Conservation (phyloP, 2,329 filamentous ascomycete species). For the Metarhizium humberi region DNA sequence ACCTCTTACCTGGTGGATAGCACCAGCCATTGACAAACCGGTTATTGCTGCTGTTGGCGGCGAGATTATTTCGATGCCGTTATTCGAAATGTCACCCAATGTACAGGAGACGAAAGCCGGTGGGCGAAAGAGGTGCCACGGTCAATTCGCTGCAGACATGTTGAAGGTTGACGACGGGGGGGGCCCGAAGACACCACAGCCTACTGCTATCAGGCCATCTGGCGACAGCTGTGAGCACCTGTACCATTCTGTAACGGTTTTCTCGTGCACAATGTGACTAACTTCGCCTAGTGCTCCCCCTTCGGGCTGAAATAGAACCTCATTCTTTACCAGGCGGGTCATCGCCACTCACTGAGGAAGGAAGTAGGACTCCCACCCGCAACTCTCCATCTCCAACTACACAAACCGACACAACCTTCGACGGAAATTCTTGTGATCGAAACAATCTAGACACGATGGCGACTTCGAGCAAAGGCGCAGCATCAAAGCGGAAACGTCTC, state of each 20-base stretch:
- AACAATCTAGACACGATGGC: slow-evolving; percentile 10
- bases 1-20: background rate
- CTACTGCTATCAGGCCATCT: slow-evolving; percentile 10
- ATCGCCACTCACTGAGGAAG: slow-evolving; percentile 31
- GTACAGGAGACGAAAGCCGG: slow-evolving; percentile 34
- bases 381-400: slow-evolving; percentile 26
- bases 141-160: slow-evolving; percentile 31
- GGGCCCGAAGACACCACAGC: slow-evolving; percentile 11
- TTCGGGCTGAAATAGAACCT: slow-evolving; percentile 13
- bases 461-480: slow-evolving; percentile 12
- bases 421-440: slow-evolving; percentile 1
- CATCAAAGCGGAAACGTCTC: slow-evolving; percentile 33
- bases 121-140: slow-evolving; percentile 36
- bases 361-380: slow-evolving; percentile 28
- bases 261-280: slow-evolving; percentile 4
- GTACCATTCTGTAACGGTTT: no score
- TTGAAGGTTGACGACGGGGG: slow-evolving; percentile 14
- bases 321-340: slow-evolving; percentile 20
- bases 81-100: slow-evolving; percentile 38
- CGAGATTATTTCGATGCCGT: slow-evolving; percentile 30
- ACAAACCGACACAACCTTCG: slow-evolving; percentile 17
- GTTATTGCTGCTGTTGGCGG: background rate
- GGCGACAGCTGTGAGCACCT: slow-evolving; percentile 12
- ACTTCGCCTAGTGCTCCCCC: slow-evolving; percentile 13
- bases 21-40: background rate